Evolutionary conservation across 2,329 filamentous ascomycete species (phyloP), one percentile per base, ranked within the genome.

Genomic region (Monilinia polystroma): DNA sequence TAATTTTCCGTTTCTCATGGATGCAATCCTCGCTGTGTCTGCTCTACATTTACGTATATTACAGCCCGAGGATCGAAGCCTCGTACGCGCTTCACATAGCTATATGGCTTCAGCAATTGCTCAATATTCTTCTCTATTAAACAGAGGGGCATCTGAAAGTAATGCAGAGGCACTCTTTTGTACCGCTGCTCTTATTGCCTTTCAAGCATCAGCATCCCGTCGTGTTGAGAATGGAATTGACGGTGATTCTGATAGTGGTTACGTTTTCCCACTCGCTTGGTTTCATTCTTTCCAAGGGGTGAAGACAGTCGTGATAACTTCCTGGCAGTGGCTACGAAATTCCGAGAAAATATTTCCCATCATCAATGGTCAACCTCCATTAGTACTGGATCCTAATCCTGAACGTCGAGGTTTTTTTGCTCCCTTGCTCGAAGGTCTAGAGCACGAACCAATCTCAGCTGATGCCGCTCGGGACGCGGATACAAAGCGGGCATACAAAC

Each of bases 211-310:
- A 38, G 81, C 90, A 52, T 82, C 86, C 59, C 79, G 89, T 72
- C 82, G 87, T 67, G 88, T 88, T 69, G 81, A 82, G 67, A 84
- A 86, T 62, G 84, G 87, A 14, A 29, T 45, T 66, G 85, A 87
- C 63, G 73, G 75, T 14, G 72, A 74, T 4, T 18, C 43, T n/a
- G 77, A 78, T 58, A 78, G 80, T 55, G 79, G 79, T 51, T 89
- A 89, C 73, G 79, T 80, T 23, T 76, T 88, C n/a, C 87, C 87
- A 0, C 77, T 88, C 54, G 81, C 84, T 3, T 89, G 85, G 86
- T 89, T 89, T 68, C 86, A 89, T 73, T 84, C 87, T 4, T 89
- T 88, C 72, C 87, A 89, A 72, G 87, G 87, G 14, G 85, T 89
- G 70, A 89, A 89, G 74, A 84, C 86, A 2, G 81, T 89, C 45